Evolutionary conservation across 306 rosid species (phyloP).

Genomic region (Lotus japonicus): DNA sequence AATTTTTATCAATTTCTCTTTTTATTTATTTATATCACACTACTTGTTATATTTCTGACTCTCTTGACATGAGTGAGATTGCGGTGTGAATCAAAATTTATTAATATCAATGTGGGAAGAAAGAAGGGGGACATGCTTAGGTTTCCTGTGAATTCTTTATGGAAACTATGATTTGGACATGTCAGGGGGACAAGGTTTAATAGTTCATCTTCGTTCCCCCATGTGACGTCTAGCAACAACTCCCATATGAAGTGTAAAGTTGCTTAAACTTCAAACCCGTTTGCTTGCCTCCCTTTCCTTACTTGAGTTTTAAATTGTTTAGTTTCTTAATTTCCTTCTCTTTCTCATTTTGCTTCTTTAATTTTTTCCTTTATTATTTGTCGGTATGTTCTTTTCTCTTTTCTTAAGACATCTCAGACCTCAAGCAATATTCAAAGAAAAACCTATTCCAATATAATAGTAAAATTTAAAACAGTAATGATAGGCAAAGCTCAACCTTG

Average conservation of each 20-base stretch:
- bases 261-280: slow-evolving; percentile 24
- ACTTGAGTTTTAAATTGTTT: slow-evolving; percentile 21
- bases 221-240: slow-evolving; percentile 49
- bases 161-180: slow-evolving; percentile 68
- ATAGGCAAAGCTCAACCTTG: too few relatives aligned
- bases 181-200: slow-evolving; percentile 42
- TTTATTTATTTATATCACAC: too few relatives aligned
- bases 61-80: too few relatives aligned
- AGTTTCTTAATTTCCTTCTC: not conserved
- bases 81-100: too few relatives aligned
- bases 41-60: too few relatives aligned
- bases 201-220: slow-evolving; percentile 39
- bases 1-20: too few relatives aligned
- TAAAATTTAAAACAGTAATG: too few relatives aligned
- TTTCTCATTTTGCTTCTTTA: not conserved
- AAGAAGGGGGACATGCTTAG: slow-evolving; percentile 56
- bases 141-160: slow-evolving; percentile 43
- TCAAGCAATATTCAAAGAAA: slow-evolving; percentile 38
- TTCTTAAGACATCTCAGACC: slow-evolving; percentile 58
- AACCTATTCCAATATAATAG: not conserved
- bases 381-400: slow-evolving; percentile 59
- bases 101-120: slow-evolving; percentile 11
- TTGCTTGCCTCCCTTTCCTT: slow-evolving; percentile 24
- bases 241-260: slow-evolving; percentile 47
- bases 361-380: slow-evolving; percentile 20